Base-by-base conservation (phyloP, 257 asterid genomes). In the Thymus quinquecostatus region DNA sequence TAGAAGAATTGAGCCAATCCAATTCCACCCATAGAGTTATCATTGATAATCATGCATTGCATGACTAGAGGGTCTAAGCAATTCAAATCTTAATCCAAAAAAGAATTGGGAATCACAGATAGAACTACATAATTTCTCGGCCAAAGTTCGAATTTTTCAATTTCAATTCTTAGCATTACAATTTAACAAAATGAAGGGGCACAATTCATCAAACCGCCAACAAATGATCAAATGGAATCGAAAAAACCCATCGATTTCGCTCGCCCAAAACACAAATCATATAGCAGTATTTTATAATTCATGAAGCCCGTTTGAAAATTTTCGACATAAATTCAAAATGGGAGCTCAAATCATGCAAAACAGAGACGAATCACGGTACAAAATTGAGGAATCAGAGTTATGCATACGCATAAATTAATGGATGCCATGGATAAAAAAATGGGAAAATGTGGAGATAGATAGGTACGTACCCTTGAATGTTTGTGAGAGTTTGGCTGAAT, bases 401-500 rank as follows among this genome's bases (percentile, higher is more conserved):
- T 57, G 21, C 21, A 21, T 21, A 21, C 21, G 21, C 21, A 21
- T 21, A 21, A 21, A 21, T 21, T 21, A 21, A 21, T 21, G 21
- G 21, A 21, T 21, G 21, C 21, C 21, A 34, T 3, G 30, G 14
- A n/a, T 30, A 49, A 65, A 68, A 64, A 73, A 33, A 29, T 47
- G 12, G 12, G 28, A 50, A 66, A 72, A 28, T 33, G 67, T 32
- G 69, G 21, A 21, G 21, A 21, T 21, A 21, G 21, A 21, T 21
- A 21, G 21, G 63, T 7, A 32, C 78, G 51, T 84, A 93, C 97
- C 97, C 97, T 76, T 93, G 98, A 77, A 91, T 93, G 87, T 92
- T 91, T 75, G 89, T 82, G 58, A 93, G 94, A 68, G 98, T 93
- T 74, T 91, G 97, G 71, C 84, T 87, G 88, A 93, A 89, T 87